Percentiles rank a stretch among this genome's conserved stretches.
Conservation (phyloP, 164 flowering plant species). For the Nymphaea thermarum region DNA sequence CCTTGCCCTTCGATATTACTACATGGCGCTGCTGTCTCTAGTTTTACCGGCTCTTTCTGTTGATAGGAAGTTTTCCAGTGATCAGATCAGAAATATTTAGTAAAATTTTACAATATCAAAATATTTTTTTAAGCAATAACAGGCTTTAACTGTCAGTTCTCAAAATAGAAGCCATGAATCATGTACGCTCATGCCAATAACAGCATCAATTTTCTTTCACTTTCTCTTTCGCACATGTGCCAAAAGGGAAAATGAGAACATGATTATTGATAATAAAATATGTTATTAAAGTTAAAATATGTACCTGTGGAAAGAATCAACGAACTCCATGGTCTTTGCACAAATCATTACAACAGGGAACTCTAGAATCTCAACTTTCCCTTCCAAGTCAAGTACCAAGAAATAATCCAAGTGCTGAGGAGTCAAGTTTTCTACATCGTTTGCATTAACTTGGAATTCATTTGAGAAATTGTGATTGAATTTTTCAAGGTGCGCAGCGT, state of each 20-base stretch:
- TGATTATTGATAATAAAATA: neutral
- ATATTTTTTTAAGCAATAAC: too few relatives aligned
- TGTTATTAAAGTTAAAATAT: neutral
- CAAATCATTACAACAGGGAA: slow-evolving; percentile 75
- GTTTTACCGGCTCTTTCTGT: too few relatives aligned
- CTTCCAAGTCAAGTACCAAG: slow-evolving; percentile 95
- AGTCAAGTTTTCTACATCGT: slow-evolving; percentile 13
- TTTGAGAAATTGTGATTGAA: slow-evolving; percentile 57
- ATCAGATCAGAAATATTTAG: too few relatives aligned
- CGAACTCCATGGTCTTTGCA: slow-evolving; percentile 57
- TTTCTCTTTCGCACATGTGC: neutral
- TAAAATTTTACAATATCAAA: too few relatives aligned
- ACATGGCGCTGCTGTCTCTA: too few relatives aligned
- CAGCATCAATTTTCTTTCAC: neutral
- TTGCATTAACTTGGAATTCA: slow-evolving; percentile 31
- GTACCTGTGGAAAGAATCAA: slow-evolving; percentile 89
- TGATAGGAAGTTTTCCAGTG: too few relatives aligned
- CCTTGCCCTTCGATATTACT: too few relatives aligned
- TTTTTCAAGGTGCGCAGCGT: slow-evolving; percentile 49
- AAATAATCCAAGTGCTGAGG: slow-evolving; percentile 55
- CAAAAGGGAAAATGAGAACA: neutral
- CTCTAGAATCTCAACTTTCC: slow-evolving; percentile 94
- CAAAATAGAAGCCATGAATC: neutral
- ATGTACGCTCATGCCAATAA: neutral
- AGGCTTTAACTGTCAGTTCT: too few relatives aligned